Percentiles rank a stretch among this genome's conserved stretches.
phyloP scores from a whole-genome alignment of 129 eudicot species.

The Heracleum sosnowskyi region DNA sequence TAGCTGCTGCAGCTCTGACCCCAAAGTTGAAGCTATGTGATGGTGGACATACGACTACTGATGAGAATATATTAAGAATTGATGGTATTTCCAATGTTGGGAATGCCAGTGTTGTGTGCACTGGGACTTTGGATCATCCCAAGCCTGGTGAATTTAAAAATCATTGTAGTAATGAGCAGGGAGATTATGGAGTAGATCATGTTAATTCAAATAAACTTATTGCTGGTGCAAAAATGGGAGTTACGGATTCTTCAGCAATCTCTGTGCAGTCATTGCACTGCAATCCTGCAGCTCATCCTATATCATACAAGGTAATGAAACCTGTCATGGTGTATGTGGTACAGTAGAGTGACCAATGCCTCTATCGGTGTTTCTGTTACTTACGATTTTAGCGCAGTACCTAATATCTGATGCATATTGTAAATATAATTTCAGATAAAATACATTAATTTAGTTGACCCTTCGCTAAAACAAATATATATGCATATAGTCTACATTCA shows the following conservation, averaged over 20 bases:
- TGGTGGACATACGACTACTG: slow-evolving; percentile 7
- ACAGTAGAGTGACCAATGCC: background rate
- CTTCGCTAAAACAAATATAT: background rate
- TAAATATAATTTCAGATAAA: background rate
- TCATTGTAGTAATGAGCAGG: slow-evolving; percentile 5
- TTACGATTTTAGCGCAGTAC: background rate
- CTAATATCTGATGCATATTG: background rate
- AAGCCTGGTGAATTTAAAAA: slow-evolving; percentile 7
- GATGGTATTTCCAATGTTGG: background rate
- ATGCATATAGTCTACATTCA: background rate
- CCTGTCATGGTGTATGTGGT: background rate
- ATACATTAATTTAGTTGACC: background rate
- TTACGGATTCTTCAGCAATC: slow-evolving; percentile 14
- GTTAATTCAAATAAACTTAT: slow-evolving; percentile 12
- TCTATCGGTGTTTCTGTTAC: background rate
- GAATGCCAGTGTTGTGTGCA: slow-evolving; percentile 3
- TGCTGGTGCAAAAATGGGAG: slow-evolving; percentile 8
- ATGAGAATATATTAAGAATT: slow-evolving; percentile 8
- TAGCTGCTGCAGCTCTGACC: slow-evolving; percentile 8
- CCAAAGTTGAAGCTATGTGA: slow-evolving; percentile 14
- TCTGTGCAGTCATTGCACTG: slow-evolving; percentile 22
- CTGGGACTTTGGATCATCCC: slow-evolving; percentile 2
- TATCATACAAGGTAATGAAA: slow-evolving; percentile 27
- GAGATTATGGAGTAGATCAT: background rate
- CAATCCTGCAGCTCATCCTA: slow-evolving; percentile 18